phyloP scores from a whole-genome alignment of 2,329 filamentous ascomycete genomes.

The Eurotiales sp. region DNA sequence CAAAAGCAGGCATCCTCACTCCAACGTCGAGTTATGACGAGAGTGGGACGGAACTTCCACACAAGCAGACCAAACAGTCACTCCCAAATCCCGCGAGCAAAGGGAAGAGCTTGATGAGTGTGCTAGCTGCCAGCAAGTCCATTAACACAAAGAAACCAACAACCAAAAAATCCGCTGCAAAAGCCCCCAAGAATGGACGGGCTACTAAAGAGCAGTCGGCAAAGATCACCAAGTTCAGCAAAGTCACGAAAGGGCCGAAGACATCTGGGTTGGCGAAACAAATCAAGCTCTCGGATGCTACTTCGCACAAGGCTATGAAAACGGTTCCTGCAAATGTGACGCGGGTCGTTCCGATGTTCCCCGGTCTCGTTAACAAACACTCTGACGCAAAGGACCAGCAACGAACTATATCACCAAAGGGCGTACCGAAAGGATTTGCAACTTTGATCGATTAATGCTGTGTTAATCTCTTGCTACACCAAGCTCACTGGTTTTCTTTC shows the following conservation, averaged over 20 bases:
- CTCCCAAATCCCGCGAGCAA: constrained; percentile 29
- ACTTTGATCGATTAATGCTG: not conserved
- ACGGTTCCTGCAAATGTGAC: constrained; percentile 31
- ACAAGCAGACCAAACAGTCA: constrained; percentile 19
- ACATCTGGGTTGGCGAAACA: constrained; percentile 20
- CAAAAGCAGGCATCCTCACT: constrained; percentile 36
- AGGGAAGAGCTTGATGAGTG: constrained; percentile 25
- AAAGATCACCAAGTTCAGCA: constrained; percentile 31
- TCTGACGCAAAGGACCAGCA: constrained; percentile 7
- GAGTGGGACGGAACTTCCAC: constrained; percentile 20
- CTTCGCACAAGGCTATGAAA: constrained; percentile 30
- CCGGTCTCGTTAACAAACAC: constrained; percentile 20
- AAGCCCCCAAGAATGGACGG: constrained; percentile 19
- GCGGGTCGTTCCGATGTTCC: constrained; percentile 31
- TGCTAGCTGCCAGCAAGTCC: constrained; percentile 18
- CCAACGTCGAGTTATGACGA: constrained; percentile 42
- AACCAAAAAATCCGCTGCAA: constrained; percentile 12
- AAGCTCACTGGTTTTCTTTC: not conserved
- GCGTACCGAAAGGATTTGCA: constrained; percentile 9
- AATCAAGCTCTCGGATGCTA: constrained; percentile 23
- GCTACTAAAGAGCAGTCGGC: constrained; percentile 24
- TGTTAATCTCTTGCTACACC: not conserved
- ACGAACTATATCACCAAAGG: constrained; percentile 18
- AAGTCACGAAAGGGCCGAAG: constrained; percentile 30
- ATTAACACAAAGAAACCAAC: constrained; percentile 7